Evolutionary conservation across 257 asterid genomes (phyloP), one percentile per base, ranked within the genome.

Genomic region (Solanum virginianum): DNA sequence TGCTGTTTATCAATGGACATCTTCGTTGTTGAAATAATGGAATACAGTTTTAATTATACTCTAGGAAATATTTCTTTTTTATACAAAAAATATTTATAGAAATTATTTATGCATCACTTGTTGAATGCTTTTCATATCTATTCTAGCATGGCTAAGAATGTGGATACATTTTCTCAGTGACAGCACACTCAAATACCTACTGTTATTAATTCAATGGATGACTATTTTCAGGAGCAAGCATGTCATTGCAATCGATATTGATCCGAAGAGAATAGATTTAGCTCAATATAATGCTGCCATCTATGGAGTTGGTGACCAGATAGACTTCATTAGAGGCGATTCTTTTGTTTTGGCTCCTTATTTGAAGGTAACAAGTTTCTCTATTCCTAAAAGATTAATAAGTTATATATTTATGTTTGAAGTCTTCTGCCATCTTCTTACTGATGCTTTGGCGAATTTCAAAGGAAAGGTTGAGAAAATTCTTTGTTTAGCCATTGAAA

Each of bases 181-280:
- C 49, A 53, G 45, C 49, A 16, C 49, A 26, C 83, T 79, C 45
- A 53, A 79, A 53, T 10, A 79, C 83, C 45, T 16, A 16, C 83
- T 53, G 41, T 29, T 79, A 32, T 29, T 51, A 77, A 77, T 49
- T 51, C 57, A 24, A 53, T 26, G 45, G 82, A 51, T 26, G 24
- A 24, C 53, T 85, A 18, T 75, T 89, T 88, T 77, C 93, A 97
- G 99, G 96, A 86, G 97, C 82, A 88, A 85, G 82, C 96, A 95
- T 91, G 99, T 97, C 81, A 90, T 94, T 65, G 99, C 98, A 41
- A 90, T 97, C 66, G 99, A 97, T 86, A 92, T 97, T 18, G 98
- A 97, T 89, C 95, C 98, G 49, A 90, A 86, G 55, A 97, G 91
- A 89, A 90, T 97, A 80, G 93, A 91, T 63, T 93, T 88, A 85